Conservation (phyloP, 2,329 filamentous ascomycete species). For the Sclerotinia spermophila region DNA sequence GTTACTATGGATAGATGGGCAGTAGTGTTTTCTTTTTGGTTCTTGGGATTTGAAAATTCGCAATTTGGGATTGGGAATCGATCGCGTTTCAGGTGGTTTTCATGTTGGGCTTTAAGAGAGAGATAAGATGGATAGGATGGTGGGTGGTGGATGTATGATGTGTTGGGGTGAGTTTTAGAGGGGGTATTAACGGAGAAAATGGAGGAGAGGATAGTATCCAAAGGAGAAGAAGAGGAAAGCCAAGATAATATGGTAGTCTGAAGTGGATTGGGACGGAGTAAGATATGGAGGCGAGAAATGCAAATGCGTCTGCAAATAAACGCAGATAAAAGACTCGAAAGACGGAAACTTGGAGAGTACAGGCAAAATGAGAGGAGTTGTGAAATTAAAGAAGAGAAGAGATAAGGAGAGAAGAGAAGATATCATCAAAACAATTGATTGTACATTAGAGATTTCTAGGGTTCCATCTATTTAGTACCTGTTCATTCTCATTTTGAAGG, state of each 20-base stretch:
- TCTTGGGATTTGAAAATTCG: slow-evolving; percentile 9
- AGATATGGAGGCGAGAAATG: neutral
- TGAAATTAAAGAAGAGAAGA: neutral
- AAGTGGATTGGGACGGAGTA: neutral
- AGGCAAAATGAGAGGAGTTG: neutral
- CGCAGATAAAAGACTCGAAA: neutral
- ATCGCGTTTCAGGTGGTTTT: neutral
- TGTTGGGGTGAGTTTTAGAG: neutral
- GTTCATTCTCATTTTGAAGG: neutral
- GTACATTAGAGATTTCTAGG: neutral
- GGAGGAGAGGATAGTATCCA: neutral
- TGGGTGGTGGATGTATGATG: neutral
- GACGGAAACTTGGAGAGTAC: neutral
- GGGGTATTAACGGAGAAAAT: neutral
- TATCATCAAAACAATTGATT: neutral
- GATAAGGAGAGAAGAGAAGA: neutral
- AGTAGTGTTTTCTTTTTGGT: neutral
- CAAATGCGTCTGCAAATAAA: neutral
- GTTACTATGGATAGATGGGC: slow-evolving; percentile 15
- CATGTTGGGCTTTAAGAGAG: neutral
- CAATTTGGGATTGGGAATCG: neutral
- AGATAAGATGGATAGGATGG: neutral
- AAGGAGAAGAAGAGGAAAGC: neutral
- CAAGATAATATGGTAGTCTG: neutral
- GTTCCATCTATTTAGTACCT: neutral